Percentiles rank a stretch among this genome's conserved stretches.
Conservation (phyloP, 192 early-diverging fungal species). For the Entrophospora sp. region DNA sequence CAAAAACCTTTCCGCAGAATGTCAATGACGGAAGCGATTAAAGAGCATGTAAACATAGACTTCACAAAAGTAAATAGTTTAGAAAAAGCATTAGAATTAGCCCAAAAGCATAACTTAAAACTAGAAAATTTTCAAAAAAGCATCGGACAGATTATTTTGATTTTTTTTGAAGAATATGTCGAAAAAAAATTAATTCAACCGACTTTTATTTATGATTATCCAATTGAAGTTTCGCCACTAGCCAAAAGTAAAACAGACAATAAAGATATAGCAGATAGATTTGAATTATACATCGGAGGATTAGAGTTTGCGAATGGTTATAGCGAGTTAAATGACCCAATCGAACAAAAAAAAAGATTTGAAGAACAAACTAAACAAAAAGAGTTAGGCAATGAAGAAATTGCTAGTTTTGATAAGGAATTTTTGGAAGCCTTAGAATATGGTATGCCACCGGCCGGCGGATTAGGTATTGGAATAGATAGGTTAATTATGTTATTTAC, state of each 20-base stretch:
- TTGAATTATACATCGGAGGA: conserved; percentile 71
- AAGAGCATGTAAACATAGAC: conserved; percentile 11
- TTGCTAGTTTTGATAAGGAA: conserved; percentile 57
- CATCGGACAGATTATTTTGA: conserved; percentile 22
- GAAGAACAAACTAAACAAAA: conserved; percentile 53
- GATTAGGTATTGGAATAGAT: conserved; percentile 89
- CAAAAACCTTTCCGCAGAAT: background rate
- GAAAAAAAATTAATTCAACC: conserved; percentile 73
- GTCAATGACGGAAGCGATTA: background rate
- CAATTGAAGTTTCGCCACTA: conserved; percentile 71
- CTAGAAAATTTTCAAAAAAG: conserved; percentile 15
- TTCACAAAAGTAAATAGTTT: conserved; percentile 23
- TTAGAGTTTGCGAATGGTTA: conserved; percentile 83
- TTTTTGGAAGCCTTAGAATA: conserved; percentile 75
- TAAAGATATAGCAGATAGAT: conserved; percentile 49
- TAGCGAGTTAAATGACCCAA: conserved; percentile 82
- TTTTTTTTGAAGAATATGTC: conserved; percentile 49
- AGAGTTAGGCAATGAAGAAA: conserved; percentile 66
- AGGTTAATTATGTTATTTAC: conserved; percentile 66
- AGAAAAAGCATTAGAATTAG: conserved; percentile 24
- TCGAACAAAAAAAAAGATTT: conserved; percentile 62
- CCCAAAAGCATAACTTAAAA: conserved; percentile 23
- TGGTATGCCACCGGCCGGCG: conserved; percentile 78
- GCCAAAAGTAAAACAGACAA: conserved; percentile 50
- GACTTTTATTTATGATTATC: conserved; percentile 74